Evolutionary conservation across 306 rosid species (phyloP).

Genomic region (Pachyrhizus erosus): DNA sequence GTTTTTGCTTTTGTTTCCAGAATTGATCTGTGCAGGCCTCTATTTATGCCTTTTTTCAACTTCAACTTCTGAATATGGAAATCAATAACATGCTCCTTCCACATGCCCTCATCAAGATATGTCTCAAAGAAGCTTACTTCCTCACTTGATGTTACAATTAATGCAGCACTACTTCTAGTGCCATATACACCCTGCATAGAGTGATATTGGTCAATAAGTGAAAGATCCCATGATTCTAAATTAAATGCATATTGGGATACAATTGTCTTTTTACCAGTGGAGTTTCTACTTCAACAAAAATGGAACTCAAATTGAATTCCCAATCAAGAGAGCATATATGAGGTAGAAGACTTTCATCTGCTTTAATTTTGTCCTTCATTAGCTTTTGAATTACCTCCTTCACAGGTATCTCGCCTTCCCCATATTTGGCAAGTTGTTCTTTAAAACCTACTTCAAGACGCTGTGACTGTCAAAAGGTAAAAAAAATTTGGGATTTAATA

Average conservation of each 20-base stretch:
- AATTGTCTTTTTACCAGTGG: constrained; percentile 51
- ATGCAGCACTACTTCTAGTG: constrained; percentile 65
- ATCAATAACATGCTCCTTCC: constrained; percentile 62
- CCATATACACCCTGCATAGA: constrained; percentile 62
- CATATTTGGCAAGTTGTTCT: constrained; percentile 47
- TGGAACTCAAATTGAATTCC: constrained; percentile 65
- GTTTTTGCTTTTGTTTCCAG: not conserved
- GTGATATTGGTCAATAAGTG: not conserved
- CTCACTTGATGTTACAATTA: constrained; percentile 52
- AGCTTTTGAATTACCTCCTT: constrained; percentile 48
- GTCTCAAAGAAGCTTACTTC: constrained; percentile 54
- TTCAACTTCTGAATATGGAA: constrained; percentile 47
- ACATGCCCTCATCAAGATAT: constrained; percentile 45
- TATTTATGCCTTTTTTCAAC: not conserved
- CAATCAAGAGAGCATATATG: constrained; percentile 56
- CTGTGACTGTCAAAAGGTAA: constrained; percentile 36
- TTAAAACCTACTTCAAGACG: constrained; percentile 52
- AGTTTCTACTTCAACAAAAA: constrained; percentile 65
- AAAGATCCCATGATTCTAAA: not conserved
- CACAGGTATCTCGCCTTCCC: constrained; percentile 49
- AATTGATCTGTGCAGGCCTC: not conserved
- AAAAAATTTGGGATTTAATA: too few species aligned
- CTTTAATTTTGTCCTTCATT: constrained; percentile 65
- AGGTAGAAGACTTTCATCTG: constrained; percentile 56
- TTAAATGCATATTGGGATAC: not conserved